Conservation (phyloP, 2,329 filamentous ascomycete genomes). For the Beauveria sp. region DNA sequence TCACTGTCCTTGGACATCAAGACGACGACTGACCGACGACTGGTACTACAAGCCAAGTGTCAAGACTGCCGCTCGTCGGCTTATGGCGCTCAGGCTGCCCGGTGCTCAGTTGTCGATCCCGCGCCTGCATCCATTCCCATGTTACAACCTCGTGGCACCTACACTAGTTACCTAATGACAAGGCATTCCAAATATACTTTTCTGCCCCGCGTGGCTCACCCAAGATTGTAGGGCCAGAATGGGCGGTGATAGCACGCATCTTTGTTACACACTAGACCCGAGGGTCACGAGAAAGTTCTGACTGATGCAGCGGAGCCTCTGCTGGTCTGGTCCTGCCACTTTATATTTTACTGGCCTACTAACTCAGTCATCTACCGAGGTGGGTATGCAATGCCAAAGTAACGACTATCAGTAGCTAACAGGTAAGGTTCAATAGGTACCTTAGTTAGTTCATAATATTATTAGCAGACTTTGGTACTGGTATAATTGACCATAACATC, state of each 20-base stretch:
- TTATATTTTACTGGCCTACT: too few species aligned
- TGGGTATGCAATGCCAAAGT: too few species aligned
- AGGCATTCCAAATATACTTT: conserved; percentile 1
- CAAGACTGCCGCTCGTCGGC: neutral
- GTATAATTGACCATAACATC: too few species aligned
- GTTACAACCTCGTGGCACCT: neutral
- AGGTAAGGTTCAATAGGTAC: too few species aligned
- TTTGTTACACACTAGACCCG: neutral
- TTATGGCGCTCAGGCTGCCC: neutral
- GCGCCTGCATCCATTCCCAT: neutral
- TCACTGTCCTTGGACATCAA: neutral
- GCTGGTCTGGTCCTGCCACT: neutral
- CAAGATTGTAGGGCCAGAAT: neutral
- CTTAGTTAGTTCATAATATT: too few species aligned
- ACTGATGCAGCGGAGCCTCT: neutral
- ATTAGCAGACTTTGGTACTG: too few species aligned
- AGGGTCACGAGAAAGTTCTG: too few species aligned
- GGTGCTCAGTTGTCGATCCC: conserved; percentile 1
- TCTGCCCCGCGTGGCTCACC: neutral
- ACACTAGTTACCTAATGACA: neutral
- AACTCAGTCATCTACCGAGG: too few species aligned
- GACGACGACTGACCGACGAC: neutral
- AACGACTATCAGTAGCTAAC: too few species aligned
- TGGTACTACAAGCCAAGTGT: neutral
- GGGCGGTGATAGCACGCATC: too few species aligned